Evolutionary conservation across 2,329 filamentous ascomycete genomes (phyloP).

Genomic region (Epichloe scottii): DNA sequence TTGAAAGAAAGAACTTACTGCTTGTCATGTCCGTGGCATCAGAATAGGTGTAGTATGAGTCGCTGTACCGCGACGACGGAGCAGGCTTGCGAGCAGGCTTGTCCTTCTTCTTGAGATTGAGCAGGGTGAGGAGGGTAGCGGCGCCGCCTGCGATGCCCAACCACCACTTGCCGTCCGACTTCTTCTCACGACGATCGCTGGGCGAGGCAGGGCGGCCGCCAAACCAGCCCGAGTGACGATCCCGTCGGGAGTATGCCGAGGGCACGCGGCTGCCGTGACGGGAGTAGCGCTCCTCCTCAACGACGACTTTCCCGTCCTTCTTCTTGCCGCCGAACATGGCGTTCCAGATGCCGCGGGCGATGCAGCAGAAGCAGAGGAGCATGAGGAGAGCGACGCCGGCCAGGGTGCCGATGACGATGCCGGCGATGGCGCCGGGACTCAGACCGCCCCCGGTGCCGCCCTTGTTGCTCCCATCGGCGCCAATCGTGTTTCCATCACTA

Average conservation of each 20-base stretch:
- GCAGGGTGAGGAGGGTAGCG: constrained; percentile 38
- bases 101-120: constrained; percentile 41
- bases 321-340: constrained; percentile 48
- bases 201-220: constrained; percentile 29
- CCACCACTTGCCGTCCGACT: constrained; percentile 36
- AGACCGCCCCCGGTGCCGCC: constrained; percentile 33
- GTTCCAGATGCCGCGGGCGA: constrained; percentile 49
- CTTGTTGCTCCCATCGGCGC: constrained; percentile 25
- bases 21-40: constrained; percentile 28
- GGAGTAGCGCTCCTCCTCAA: constrained; percentile 50
- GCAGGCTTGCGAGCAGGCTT: constrained; percentile 26
- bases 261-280: constrained; percentile 30
- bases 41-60: constrained; percentile 42
- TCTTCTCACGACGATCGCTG: constrained; percentile 33
- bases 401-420: constrained; percentile 65
- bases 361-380: constrained; percentile 65
- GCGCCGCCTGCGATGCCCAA: constrained; percentile 39
- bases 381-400: constrained; percentile 54
- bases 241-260: constrained; percentile 33
- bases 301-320: constrained; percentile 43
- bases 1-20: constrained; percentile 30
- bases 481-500: constrained; percentile 32
- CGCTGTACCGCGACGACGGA: constrained; percentile 32
- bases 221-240: constrained; percentile 45
- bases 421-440: constrained; percentile 63